Evolutionary conservation across 495 filamentous ascomycete genomes (phyloP).

Genomic region (Corynascus novoguineensis): DNA sequence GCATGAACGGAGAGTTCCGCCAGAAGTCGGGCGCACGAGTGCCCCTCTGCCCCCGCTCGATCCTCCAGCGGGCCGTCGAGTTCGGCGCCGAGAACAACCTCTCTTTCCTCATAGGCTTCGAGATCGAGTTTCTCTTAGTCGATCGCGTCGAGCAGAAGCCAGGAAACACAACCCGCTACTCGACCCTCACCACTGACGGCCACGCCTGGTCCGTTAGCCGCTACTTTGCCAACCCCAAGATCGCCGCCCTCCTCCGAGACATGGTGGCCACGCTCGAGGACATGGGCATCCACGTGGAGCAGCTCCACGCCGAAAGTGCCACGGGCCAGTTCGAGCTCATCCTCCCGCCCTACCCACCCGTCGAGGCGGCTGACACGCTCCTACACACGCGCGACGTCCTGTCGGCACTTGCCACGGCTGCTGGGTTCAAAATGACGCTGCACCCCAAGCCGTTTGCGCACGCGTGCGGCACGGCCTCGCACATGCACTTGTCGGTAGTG

Average conservation of each 20-base stretch:
- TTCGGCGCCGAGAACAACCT: conserved; percentile 42
- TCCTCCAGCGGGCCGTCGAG: conserved; percentile 50
- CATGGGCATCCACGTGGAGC: conserved; percentile 61
- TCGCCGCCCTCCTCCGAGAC: conserved; percentile 58
- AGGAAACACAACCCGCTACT: conserved; percentile 27
- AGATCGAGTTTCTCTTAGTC: conserved; percentile 76
- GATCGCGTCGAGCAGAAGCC: conserved; percentile 29
- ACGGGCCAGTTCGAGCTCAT: conserved; percentile 80
- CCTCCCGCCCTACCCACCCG: conserved; percentile 56
- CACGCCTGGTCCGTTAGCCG: conserved; percentile 62
- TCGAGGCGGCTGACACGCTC: conserved; percentile 67
- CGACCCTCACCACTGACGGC: conserved; percentile 33
- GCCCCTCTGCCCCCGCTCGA: conserved; percentile 53
- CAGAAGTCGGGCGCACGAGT: conserved; percentile 43
- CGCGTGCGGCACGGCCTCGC: conserved; percentile 58
- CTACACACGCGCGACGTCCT: conserved; percentile 69
- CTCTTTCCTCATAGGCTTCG: conserved; percentile 65
- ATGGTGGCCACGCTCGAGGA: conserved; percentile 52
- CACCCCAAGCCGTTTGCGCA: conserved; percentile 63
- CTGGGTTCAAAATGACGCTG: conserved; percentile 66
- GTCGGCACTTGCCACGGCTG: conserved; percentile 48
- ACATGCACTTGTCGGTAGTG: conserved; percentile 62
- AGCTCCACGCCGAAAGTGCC: conserved; percentile 73
- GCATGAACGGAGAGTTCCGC: conserved; percentile 56
- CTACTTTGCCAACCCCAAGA: conserved; percentile 47